Percentiles rank a stretch among this genome's conserved stretches.
Evolutionary conservation across 179 eudicot genomes (phyloP).

Genomic region (Beta macrorhiza): DNA sequence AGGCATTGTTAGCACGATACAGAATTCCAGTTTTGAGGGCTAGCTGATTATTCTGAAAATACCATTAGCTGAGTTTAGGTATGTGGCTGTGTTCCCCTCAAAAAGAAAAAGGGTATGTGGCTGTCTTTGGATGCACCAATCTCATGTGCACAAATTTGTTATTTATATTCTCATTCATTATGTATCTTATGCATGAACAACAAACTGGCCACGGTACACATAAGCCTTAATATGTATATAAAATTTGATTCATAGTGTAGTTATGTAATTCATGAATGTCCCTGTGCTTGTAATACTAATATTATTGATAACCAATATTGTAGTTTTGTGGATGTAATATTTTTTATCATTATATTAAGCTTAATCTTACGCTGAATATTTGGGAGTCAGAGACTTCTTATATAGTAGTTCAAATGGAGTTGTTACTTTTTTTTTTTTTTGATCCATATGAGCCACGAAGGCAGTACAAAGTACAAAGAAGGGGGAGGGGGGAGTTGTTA

Average conservation of each 20-base stretch:
- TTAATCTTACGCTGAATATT: background rate
- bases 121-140: background rate
- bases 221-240: slow-evolving; percentile 23
- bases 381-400: background rate
- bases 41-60: slow-evolving; percentile 22
- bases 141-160: background rate
- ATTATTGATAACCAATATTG: background rate
- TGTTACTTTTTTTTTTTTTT: background rate
- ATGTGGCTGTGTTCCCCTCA: background rate
- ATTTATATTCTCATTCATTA: background rate
- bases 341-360: background rate
- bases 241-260: background rate
- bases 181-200: slow-evolving; percentile 2
- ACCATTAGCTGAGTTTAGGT: slow-evolving; percentile 4
- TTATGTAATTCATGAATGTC: background rate
- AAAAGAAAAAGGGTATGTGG: background rate
- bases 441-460: no score
- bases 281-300: background rate
- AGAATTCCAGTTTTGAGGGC: slow-evolving; percentile 33
- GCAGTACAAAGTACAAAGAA: no score
- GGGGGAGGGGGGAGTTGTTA: background rate
- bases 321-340: background rate
- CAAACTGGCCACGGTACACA: slow-evolving; percentile 2
- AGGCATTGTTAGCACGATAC: slow-evolving; percentile 43
- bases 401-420: background rate